Evolutionary conservation across 352 stramenopile species (phyloP).

Genomic region (Globisporangium radiosum): DNA sequence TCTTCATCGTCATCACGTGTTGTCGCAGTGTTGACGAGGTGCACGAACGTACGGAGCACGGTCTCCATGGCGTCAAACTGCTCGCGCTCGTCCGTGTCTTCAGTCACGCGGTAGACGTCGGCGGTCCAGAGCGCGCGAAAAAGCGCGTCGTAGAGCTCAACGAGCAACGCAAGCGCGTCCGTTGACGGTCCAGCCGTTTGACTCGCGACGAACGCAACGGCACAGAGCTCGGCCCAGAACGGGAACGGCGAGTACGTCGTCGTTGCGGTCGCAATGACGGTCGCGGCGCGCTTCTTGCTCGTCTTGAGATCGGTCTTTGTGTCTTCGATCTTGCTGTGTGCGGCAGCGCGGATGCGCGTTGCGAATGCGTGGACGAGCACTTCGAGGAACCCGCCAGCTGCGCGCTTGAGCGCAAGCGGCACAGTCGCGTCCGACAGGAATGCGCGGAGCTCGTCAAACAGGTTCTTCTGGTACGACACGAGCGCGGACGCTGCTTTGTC

Average conservation of each 20-base stretch:
- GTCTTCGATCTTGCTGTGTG: constrained; percentile 63
- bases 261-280: constrained; percentile 66
- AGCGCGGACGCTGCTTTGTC: constrained; percentile 17
- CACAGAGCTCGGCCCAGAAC: constrained; percentile 82
- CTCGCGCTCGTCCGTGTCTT: constrained; percentile 76
- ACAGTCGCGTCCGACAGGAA: constrained; percentile 41
- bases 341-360: constrained; percentile 52
- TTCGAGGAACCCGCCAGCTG: constrained; percentile 49
- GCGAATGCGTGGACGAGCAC: constrained; percentile 57
- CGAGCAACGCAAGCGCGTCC: constrained; percentile 24
- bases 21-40: constrained; percentile 9
- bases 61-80: constrained; percentile 79
- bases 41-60: constrained; percentile 51
- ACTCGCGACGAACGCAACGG: constrained; percentile 41
- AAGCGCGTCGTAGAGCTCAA: constrained; percentile 48
- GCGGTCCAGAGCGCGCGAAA: constrained; percentile 57
- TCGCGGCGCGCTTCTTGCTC: constrained; percentile 67
- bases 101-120: constrained; percentile 81
- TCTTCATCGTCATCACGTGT: not conserved
- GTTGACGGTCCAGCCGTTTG: constrained; percentile 10
- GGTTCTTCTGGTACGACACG: constrained; percentile 71
- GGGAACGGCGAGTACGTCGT: constrained; percentile 80
- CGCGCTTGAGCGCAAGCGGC: constrained; percentile 28
- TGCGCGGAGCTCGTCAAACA: constrained; percentile 66
- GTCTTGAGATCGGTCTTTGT: constrained; percentile 62